Conservation (phyloP, 371 early-diverging fungal genomes). For the Haplosporangium sp. region DNA sequence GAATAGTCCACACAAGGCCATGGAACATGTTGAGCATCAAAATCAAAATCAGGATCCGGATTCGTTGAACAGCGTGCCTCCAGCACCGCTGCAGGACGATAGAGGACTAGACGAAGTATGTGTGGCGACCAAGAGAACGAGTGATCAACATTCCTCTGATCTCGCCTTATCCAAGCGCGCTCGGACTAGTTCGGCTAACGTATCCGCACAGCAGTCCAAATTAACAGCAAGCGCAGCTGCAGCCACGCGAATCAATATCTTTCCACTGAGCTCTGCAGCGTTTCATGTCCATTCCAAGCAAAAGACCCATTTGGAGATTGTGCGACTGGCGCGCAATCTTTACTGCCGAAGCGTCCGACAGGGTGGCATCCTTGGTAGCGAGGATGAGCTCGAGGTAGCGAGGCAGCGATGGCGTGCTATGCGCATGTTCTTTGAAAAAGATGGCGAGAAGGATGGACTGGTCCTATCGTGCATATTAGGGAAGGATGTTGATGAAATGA, state of each 20-base stretch:
- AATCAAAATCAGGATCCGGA: too few species aligned
- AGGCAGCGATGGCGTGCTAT: constrained; percentile 40
- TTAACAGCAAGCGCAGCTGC: not conserved
- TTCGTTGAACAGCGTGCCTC: too few species aligned
- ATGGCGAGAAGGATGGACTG: constrained; percentile 27
- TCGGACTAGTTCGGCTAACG: constrained; percentile 1
- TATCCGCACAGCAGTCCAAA: not conserved
- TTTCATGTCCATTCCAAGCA: constrained; percentile 29
- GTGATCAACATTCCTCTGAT: not conserved
- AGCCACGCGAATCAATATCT: constrained; percentile 16
- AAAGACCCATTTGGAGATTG: constrained; percentile 29
- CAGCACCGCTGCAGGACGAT: too few species aligned
- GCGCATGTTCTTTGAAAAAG: constrained; percentile 38
- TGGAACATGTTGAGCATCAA: not conserved
- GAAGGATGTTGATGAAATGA: constrained; percentile 43
- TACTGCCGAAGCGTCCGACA: constrained; percentile 39
- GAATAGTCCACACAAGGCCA: not conserved
- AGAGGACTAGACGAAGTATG: too few species aligned
- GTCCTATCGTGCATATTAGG: constrained; percentile 18
- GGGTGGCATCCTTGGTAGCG: constrained; percentile 14
- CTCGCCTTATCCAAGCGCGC: constrained; percentile 12
- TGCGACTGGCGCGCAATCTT: constrained; percentile 40
- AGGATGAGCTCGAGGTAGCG: constrained; percentile 22
- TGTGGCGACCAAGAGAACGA: too few species aligned
- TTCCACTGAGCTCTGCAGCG: constrained; percentile 27